Percentiles rank a stretch among this genome's conserved stretches.
These are phyloP conservation scores for Prosopis cineraria DNA, from an alignment of 306 rosid genomes.

Conservation along the genomic window DNA sequence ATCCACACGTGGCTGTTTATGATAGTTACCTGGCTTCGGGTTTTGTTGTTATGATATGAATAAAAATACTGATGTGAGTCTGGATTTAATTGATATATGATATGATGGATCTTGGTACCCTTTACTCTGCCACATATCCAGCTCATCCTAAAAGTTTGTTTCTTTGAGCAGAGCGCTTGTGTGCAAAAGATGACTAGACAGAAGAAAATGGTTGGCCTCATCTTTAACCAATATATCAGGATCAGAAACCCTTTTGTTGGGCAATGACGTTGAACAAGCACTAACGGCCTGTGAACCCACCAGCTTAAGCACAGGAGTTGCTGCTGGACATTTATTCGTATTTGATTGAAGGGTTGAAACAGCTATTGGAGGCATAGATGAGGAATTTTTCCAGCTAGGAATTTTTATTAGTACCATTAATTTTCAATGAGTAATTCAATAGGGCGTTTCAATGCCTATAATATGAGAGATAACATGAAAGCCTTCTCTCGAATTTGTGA, in stretches of 20 bases:
- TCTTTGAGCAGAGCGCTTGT: slow-evolving; percentile 74
- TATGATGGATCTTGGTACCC: background rate
- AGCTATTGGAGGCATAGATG: slow-evolving; percentile 19
- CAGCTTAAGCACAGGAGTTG: slow-evolving; percentile 18
- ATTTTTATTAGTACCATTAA: slow-evolving; percentile 26
- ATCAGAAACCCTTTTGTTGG: slow-evolving; percentile 18
- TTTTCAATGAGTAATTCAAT: background rate
- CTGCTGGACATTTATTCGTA: slow-evolving; percentile 20
- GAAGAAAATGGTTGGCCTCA: slow-evolving; percentile 28
- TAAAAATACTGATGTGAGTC: background rate
- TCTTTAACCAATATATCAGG: slow-evolving; percentile 31
- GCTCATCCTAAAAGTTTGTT: slow-evolving; percentile 26
- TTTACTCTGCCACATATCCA: slow-evolving; percentile 1
- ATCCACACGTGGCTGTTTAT: background rate
- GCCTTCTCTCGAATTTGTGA: too few species aligned
- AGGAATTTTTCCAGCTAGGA: slow-evolving; percentile 29
- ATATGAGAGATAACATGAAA: too few species aligned
- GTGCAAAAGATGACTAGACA: slow-evolving; percentile 63
- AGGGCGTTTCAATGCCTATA: too few species aligned
- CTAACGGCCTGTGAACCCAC: slow-evolving; percentile 7
- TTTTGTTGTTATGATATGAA: slow-evolving; percentile 9
- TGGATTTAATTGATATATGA: background rate
- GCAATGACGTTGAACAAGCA: slow-evolving; percentile 23
- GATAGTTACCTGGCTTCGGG: background rate
- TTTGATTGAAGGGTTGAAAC: slow-evolving; percentile 30